Percentiles rank a stretch among this genome's conserved stretches.
These are phyloP conservation scores for sunflower (Helianthus annuus) DNA, from an alignment of 129 eudicot genomes.

Conservation along the genomic window HanXRQr2.0-SUNRISE NC_035449.2:14293953-14294452, in stretches of 20 bases:
- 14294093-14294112: too few species aligned
- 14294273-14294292: conserved; percentile 19
- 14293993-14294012: too few species aligned
- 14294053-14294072: too few species aligned
- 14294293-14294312: background rate
- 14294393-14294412: conserved; percentile 29
- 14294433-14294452: conserved; percentile 14
- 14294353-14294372: conserved; percentile 15
- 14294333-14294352: conserved; percentile 33
- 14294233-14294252: background rate
- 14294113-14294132: too few species aligned
- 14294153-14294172: too few species aligned
- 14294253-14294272: background rate
- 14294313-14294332: conserved; percentile 16
- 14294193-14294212: background rate
- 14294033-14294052: too few species aligned
- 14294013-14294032: too few species aligned
- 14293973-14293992: too few species aligned
- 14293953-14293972: too few species aligned
- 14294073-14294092: too few species aligned
- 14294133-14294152: too few species aligned
- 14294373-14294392: conserved; percentile 29
- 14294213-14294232: background rate
- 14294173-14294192: too few species aligned
- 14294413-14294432: conserved; percentile 27